Evolutionary conservation across 2,329 filamentous ascomycete species (phyloP).

Genomic region (Ceratocystis variospora): DNA sequence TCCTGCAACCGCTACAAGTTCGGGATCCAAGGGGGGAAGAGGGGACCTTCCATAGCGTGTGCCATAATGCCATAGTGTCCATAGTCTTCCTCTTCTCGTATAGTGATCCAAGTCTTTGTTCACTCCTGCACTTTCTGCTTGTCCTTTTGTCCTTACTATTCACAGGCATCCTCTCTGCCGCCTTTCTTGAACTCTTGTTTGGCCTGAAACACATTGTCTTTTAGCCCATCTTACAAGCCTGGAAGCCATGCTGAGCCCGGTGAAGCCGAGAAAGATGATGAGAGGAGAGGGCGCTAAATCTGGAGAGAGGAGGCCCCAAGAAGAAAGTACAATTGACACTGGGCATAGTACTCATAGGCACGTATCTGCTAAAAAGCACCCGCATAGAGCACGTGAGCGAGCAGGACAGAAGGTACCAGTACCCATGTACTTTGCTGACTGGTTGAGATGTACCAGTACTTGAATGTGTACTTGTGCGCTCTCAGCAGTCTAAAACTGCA

Average conservation of each 20-base stretch:
- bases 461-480: neutral
- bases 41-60: neutral
- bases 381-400: neutral
- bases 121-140: neutral
- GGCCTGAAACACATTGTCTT: constrained; percentile 6
- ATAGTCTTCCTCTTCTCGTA: constrained; percentile 5
- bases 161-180: neutral
- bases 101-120: constrained; percentile 6
- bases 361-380: neutral
- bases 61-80: neutral
- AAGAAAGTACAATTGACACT: neutral
- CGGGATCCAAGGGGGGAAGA: neutral
- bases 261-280: neutral
- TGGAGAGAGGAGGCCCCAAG: neutral
- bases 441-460: neutral
- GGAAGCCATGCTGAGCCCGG: neutral
- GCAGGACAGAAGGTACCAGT: neutral
- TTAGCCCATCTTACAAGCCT: neutral
- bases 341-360: neutral
- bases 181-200: neutral
- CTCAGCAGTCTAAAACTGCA: neutral
- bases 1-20: neutral
- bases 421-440: neutral
- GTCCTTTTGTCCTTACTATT: neutral
- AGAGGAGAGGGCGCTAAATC: neutral